phyloP scores from a whole-genome alignment of 352 stramenopile species.

The Globisporangium nagaii region DNA sequence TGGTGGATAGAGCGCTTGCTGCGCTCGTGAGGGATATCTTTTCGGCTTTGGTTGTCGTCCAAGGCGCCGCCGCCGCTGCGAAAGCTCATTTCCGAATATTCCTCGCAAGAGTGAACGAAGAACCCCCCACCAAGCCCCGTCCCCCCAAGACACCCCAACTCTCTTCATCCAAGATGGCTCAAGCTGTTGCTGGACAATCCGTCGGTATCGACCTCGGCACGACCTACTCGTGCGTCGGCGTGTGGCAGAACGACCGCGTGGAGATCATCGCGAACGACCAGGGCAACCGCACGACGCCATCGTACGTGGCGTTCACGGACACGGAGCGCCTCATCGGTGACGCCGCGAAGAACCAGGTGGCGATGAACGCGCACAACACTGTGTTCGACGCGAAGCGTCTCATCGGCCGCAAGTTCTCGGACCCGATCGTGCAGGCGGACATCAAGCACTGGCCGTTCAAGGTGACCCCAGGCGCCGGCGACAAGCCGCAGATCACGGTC shows the following conservation, averaged over 20 bases:
- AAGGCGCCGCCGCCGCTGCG: neutral
- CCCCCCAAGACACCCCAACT: slow-evolving; percentile 6
- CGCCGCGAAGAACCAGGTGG: slow-evolving; percentile 91
- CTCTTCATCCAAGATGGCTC: slow-evolving; percentile 20
- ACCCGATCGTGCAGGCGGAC: slow-evolving; percentile 85
- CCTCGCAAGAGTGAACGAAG: slow-evolving; percentile 17
- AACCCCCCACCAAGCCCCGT: slow-evolving; percentile 6
- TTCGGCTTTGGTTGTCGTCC: neutral
- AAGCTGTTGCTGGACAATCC: slow-evolving; percentile 19
- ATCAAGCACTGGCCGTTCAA: slow-evolving; percentile 68
- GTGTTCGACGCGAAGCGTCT: slow-evolving; percentile 96
- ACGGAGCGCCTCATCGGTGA: slow-evolving; percentile 94
- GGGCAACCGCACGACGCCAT: slow-evolving; percentile 94
- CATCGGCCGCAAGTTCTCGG: slow-evolving; percentile 92
- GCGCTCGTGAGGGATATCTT: slow-evolving; percentile 4
- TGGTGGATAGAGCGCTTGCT: neutral
- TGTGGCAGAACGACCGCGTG: slow-evolving; percentile 97
- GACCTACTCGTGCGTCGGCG: slow-evolving; percentile 96
- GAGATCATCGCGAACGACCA: slow-evolving; percentile 96
- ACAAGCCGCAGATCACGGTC: slow-evolving; percentile 70
- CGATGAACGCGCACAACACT: slow-evolving; percentile 93
- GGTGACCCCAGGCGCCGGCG: slow-evolving; percentile 48
- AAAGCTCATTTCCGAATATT: slow-evolving; percentile 16
- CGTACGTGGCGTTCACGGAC: slow-evolving; percentile 95
- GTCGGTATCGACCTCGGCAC: slow-evolving; percentile 98